Conservation (phyloP, 2,329 filamentous ascomycete genomes). For the Pseudophaeomoniella oleicola region DNA sequence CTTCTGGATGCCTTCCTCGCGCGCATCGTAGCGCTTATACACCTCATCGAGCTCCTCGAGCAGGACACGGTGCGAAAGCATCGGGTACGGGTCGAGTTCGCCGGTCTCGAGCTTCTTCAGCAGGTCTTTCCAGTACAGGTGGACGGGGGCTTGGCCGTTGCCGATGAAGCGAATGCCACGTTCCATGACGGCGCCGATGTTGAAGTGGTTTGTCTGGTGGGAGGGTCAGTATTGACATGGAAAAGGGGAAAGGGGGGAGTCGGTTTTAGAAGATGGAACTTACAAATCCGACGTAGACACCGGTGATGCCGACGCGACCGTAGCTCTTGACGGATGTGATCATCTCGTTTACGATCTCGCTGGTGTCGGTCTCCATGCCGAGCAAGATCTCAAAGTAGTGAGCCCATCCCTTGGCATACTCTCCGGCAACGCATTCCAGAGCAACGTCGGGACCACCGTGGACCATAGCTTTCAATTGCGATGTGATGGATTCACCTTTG, state of each 20-base stretch:
- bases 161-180: constrained; percentile 61
- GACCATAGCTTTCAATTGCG: constrained; percentile 49
- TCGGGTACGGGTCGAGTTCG: constrained; percentile 6
- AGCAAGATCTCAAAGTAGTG: constrained; percentile 36
- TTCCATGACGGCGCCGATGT: constrained; percentile 71
- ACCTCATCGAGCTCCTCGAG: constrained; percentile 6
- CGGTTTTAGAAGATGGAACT: constrained; percentile 14
- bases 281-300: constrained; percentile 41
- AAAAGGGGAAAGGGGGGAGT: constrained; percentile 9
- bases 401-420: constrained; percentile 39
- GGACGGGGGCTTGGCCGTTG: constrained; percentile 56
- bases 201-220: constrained; percentile 58
- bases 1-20: constrained; percentile 7
- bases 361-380: constrained; percentile 63
- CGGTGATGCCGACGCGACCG: constrained; percentile 54
- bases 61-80: constrained; percentile 5
- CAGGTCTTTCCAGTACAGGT: constrained; percentile 62
- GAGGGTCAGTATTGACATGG: constrained; percentile 52
- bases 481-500: constrained; percentile 7
- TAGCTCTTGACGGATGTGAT: constrained; percentile 33
- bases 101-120: constrained; percentile 31
- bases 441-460: constrained; percentile 54
- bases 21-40: constrained; percentile 6
- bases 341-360: constrained; percentile 35
- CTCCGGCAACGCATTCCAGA: constrained; percentile 46